phyloP scores from a whole-genome alignment of 352 stramenopile species.

The Phytopythium chamaehyphon region DNA sequence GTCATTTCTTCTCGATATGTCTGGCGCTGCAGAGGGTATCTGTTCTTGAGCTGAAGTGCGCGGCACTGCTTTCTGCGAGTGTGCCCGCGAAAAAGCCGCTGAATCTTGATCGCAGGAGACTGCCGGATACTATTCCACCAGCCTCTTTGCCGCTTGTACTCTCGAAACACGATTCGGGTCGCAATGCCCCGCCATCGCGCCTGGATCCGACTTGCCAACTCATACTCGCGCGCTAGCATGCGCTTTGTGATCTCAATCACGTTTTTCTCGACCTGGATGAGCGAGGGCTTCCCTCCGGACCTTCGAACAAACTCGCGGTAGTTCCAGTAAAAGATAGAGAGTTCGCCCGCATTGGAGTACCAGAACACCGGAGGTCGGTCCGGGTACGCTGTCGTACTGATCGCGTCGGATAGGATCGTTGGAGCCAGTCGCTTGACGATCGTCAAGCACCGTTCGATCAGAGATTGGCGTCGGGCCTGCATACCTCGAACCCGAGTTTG shows the following conservation, averaged over 20 bases:
- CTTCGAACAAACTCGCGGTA: slow-evolving; percentile 76
- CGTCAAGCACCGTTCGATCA: slow-evolving; percentile 66
- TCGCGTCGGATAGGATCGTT: slow-evolving; percentile 39
- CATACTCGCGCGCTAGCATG: slow-evolving; percentile 60
- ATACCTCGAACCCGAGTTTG: slow-evolving; percentile 57
- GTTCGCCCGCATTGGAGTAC: slow-evolving; percentile 62
- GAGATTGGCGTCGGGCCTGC: slow-evolving; percentile 40
- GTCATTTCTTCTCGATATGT: slow-evolving; percentile 33
- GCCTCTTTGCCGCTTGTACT: slow-evolving; percentile 60
- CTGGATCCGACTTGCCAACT: slow-evolving; percentile 72
- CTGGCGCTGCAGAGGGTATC: slow-evolving; percentile 38
- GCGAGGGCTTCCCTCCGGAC: slow-evolving; percentile 43
- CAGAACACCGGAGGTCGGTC: slow-evolving; percentile 65
- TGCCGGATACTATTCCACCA: slow-evolving; percentile 58
- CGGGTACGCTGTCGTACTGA: slow-evolving; percentile 14
- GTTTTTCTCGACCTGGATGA: slow-evolving; percentile 74
- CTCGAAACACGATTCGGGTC: slow-evolving; percentile 53
- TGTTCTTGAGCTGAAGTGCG: slow-evolving; percentile 32
- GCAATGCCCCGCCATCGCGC: slow-evolving; percentile 53
- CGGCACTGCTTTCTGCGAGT: slow-evolving; percentile 24
- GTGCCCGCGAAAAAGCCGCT: slow-evolving; percentile 56
- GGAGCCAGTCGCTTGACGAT: slow-evolving; percentile 55
- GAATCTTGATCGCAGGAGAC: slow-evolving; percentile 67
- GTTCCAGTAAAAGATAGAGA: slow-evolving; percentile 63
- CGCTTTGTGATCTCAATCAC: slow-evolving; percentile 61